A percentile compares a stretch with the other conserved stretches of the same genome.
Evolutionary conservation across 2,329 filamentous ascomycete genomes (phyloP).

Genomic region (Aspergillus sp.): DNA sequence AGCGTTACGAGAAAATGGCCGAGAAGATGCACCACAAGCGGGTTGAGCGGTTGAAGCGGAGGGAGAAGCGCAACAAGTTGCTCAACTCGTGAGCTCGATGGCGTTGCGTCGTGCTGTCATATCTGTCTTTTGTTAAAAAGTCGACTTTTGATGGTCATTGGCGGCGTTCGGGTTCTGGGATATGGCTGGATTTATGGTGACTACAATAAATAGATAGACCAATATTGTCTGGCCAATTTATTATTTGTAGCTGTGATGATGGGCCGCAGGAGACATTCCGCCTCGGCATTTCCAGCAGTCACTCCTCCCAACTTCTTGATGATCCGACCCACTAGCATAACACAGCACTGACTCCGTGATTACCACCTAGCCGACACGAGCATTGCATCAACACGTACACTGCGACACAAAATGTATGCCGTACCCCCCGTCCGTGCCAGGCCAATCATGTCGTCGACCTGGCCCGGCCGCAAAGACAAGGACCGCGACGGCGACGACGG

Average conservation of each 20-base stretch:
- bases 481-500: constrained; percentile 22
- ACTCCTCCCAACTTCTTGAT: too few relatives aligned
- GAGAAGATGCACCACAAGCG: constrained; percentile 97
- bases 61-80: constrained; percentile 75
- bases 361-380: too few relatives aligned
- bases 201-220: background rate
- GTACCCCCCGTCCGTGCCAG: constrained; percentile 21
- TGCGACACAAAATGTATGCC: constrained; percentile 25
- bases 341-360: too few relatives aligned
- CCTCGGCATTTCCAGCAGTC: too few relatives aligned
- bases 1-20: constrained; percentile 85
- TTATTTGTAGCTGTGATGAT: background rate
- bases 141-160: background rate
- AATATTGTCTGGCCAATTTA: background rate
- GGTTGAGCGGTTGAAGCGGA: constrained; percentile 83
- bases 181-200: background rate
- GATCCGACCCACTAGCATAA: too few relatives aligned
- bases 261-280: too few relatives aligned
- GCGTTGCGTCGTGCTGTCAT: constrained; percentile 3
- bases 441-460: constrained; percentile 23
- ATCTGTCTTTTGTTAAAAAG: background rate
- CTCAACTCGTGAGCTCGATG: constrained; percentile 30
- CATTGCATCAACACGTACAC: too few relatives aligned
- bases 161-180: background rate
- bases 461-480: constrained; percentile 20